phyloP scores from a whole-genome alignment of 2,329 filamentous ascomycete genomes.

The Neofusicoccum parvum region DNA sequence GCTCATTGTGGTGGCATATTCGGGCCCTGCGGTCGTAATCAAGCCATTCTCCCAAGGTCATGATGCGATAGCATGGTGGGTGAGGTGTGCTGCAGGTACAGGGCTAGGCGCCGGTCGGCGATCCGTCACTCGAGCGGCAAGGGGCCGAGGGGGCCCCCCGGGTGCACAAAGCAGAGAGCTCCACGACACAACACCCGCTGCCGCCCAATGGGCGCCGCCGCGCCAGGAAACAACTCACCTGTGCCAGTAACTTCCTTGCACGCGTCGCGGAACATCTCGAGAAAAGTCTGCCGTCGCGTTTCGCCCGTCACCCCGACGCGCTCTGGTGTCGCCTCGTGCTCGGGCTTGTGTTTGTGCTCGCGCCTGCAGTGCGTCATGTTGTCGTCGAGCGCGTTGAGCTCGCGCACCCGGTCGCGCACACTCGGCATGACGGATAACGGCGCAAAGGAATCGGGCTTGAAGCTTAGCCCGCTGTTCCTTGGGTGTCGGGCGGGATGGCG shows the following conservation, averaged over 20 bases:
- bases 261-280: conserved; percentile 2
- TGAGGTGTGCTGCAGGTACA: conserved; percentile 14
- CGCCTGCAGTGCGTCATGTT: background rate
- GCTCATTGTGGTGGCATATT: conserved; percentile 34
- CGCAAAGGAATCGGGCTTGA: background rate
- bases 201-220: background rate
- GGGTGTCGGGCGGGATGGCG: background rate
- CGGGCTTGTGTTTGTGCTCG: background rate
- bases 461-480: background rate
- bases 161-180: conserved; percentile 13
- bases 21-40: conserved; percentile 7
- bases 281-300: background rate
- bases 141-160: background rate
- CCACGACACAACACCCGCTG: conserved; percentile 3
- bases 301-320: background rate
- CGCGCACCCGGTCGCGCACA: background rate
- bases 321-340: background rate
- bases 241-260: conserved; percentile 4
- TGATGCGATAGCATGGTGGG: conserved; percentile 11
- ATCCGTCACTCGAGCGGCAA: conserved; percentile 1
- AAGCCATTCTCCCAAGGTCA: conserved; percentile 5
- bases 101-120: conserved; percentile 13
- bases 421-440: background rate
- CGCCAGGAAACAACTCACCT: background rate
- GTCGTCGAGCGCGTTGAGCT: background rate